Conservation (phyloP, 352 stramenopile species). For the Thraustochytrium striatum region DNA sequence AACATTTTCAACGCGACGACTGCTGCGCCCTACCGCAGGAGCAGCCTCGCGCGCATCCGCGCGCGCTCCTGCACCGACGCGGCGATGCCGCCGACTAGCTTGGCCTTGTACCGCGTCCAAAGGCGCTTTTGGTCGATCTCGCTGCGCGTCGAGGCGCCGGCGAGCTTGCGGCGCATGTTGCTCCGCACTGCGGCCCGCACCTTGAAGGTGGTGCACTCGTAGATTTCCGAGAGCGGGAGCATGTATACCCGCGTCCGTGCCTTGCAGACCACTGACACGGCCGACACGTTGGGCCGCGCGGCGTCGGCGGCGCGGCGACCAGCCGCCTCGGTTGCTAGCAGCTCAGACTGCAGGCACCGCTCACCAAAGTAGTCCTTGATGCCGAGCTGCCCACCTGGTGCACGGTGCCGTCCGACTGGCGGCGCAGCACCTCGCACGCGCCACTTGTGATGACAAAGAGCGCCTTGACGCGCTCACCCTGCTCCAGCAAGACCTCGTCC, state of each 20-base stretch:
- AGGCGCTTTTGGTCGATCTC: no score
- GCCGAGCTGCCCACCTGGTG: background rate
- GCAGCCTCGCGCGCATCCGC: no score
- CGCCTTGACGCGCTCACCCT: background rate
- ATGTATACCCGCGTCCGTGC: background rate
- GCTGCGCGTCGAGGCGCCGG: no score
- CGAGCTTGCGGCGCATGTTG: background rate
- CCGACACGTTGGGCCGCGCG: no score
- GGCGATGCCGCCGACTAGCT: no score
- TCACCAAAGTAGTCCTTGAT: slow-evolving; percentile 21
- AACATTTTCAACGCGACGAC: no score
- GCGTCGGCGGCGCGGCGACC: background rate
- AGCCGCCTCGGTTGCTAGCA: no score
- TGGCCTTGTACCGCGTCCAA: no score
- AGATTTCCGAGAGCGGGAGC: background rate
- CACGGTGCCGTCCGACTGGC: background rate
- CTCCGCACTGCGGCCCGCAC: background rate
- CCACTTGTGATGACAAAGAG: background rate
- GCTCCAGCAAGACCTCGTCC: background rate
- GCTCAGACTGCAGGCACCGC: background rate
- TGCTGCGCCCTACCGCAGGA: no score
- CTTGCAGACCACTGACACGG: background rate
- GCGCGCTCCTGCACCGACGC: no score
- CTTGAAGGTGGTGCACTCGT: background rate
- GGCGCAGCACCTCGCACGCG: background rate